phyloP scores from a whole-genome alignment of 192 early-diverging fungal species.

The Diversispora epigaea region DNA sequence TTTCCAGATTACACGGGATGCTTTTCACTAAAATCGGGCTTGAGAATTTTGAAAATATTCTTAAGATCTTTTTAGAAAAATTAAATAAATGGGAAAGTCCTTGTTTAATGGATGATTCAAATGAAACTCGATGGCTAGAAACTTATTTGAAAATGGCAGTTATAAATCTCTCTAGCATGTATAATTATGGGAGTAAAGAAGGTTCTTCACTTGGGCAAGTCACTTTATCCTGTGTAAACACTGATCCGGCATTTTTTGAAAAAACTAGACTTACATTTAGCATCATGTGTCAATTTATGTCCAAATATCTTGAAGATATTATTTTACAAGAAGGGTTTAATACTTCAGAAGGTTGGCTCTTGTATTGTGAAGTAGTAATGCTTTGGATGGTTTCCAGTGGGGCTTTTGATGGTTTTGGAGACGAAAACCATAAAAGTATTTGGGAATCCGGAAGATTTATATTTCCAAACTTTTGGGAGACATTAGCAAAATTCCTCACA shows the following conservation, averaged over 20 bases:
- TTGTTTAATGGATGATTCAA: neutral
- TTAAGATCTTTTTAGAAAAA: constrained; percentile 35
- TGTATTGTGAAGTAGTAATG: constrained; percentile 51
- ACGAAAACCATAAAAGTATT: constrained; percentile 26
- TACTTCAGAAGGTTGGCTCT: constrained; percentile 40
- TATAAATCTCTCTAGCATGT: constrained; percentile 48
- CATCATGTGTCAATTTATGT: constrained; percentile 44
- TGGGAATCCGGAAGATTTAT: constrained; percentile 34
- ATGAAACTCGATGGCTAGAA: constrained; percentile 33
- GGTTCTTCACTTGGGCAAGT: constrained; percentile 37
- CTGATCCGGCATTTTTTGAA: constrained; percentile 38
- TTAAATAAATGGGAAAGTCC: constrained; percentile 20
- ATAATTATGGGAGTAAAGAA: constrained; percentile 47
- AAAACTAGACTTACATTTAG: constrained; percentile 39
- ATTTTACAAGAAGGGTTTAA: constrained; percentile 14
- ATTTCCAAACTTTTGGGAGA: constrained; percentile 38
- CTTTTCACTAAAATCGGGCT: constrained; percentile 60
- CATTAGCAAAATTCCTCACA: constrained; percentile 41
- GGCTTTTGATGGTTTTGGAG: constrained; percentile 34
- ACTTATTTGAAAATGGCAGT: constrained; percentile 53
- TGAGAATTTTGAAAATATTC: constrained; percentile 48
- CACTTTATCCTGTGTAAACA: constrained; percentile 28
- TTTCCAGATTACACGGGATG: constrained; percentile 55
- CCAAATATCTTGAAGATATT: constrained; percentile 34
- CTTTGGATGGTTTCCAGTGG: constrained; percentile 51